Evolutionary conservation across 176 grass and related monocot genomes (phyloP).

Genomic region (Microstegium vimineum): DNA sequence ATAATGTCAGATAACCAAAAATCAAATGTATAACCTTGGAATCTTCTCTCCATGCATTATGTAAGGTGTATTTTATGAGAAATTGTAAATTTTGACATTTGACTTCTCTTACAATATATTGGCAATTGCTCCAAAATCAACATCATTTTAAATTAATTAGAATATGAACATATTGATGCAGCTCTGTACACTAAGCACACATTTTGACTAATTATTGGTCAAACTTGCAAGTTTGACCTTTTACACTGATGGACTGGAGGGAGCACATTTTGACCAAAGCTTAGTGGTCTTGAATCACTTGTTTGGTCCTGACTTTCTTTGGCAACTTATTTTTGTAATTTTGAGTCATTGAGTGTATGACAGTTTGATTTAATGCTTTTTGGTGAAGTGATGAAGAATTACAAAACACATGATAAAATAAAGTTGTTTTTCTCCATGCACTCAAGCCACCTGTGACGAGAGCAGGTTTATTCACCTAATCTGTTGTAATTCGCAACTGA

Average conservation of each 20-base stretch:
- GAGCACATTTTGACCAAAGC: neutral
- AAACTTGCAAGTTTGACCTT: neutral
- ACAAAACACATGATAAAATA: neutral
- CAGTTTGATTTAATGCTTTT: neutral
- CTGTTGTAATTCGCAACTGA: neutral
- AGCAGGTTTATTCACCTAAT: neutral
- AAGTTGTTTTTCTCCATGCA: neutral
- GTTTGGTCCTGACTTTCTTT: neutral
- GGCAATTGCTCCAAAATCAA: neutral
- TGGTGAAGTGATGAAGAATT: neutral
- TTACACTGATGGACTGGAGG: neutral
- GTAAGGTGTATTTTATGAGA: neutral
- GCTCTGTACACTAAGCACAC: neutral
- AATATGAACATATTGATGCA: neutral
- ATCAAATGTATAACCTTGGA: neutral
- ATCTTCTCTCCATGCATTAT: neutral
- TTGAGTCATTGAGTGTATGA: neutral
- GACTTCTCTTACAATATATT: neutral
- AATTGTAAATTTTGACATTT: neutral
- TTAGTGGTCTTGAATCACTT: neutral
- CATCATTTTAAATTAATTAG: neutral
- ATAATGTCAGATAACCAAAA: neutral
- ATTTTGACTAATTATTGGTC: neutral
- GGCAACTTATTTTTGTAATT: neutral
- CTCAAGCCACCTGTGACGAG: neutral